Base-by-base conservation (phyloP, 345 rosid genomes). In the Hibiscus tridactylites region DNA sequence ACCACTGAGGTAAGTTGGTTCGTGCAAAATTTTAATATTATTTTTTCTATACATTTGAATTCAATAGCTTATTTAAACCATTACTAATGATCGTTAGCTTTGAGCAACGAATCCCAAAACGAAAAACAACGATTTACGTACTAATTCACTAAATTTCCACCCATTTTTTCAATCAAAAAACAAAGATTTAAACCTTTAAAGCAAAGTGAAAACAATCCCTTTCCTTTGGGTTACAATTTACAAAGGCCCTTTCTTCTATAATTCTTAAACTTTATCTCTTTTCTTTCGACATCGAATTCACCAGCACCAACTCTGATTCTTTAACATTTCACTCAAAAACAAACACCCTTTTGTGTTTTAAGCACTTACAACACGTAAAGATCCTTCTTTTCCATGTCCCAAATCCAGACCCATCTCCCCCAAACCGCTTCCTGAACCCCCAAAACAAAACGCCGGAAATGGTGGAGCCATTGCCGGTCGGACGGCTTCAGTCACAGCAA, bases 381-480 rank as follows among this genome's bases (percentile, higher is more conserved):
- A 26, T 15, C 52, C 33, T 26, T 28, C 42, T 19, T 71, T 42
- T 63, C 26, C 74, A 52, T 65, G 64, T 35, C 57, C 61, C 57
- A 9, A 53, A 35, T 58, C 12, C 42, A 49, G 26, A 35, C 61
- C 9, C 42, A 46, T 24, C 57, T 65, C 5, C 10, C 31, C 21
- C 44, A 21, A 65, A 28, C 57, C 65, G 9, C 8, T 35, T 4
- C 76, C 26, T 52, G 53, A 53, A 17, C 3, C 65, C 35, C 35
- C 4, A 31, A 31, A 31, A 3, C 35, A 3, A 31, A 31, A 33
- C 37, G 5, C 37, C 37, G 37, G 37, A 33, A 12, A 91, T 90
- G 97, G 78, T 85, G 68, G 97, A 94, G 75, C 82, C 88, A n/a
- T 39, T 71, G 16, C 82, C 82, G 3, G 73, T 77, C 1, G 77